Percentiles rank a stretch among this genome's conserved stretches.
Evolutionary conservation across 2,329 filamentous ascomycete species (phyloP).

Genomic region (Gnomoniopsis sp.): DNA sequence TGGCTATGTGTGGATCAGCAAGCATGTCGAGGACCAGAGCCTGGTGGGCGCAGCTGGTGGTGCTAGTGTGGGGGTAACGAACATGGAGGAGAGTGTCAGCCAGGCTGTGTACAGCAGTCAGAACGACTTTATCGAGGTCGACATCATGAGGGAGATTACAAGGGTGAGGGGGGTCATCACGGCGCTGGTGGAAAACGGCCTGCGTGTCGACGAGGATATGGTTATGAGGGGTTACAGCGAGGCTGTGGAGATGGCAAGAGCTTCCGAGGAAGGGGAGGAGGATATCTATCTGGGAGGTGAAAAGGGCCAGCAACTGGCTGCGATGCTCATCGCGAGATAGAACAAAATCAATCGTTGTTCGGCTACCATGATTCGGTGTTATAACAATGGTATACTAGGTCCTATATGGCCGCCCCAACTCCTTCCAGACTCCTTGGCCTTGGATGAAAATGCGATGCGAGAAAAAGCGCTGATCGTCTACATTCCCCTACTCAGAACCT

Average conservation of each 20-base stretch:
- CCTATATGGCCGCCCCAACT: background rate
- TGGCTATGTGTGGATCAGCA: constrained; percentile 93
- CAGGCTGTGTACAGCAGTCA: constrained; percentile 90
- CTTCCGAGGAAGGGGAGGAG: constrained; percentile 52
- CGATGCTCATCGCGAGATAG: constrained; percentile 31
- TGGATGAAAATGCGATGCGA: background rate
- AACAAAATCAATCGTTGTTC: background rate
- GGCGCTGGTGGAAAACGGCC: constrained; percentile 75
- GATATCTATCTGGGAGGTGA: constrained; percentile 60
- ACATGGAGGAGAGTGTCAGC: constrained; percentile 83
- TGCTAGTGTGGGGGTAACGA: constrained; percentile 67
- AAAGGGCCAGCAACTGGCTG: constrained; percentile 47
- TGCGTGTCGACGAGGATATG: constrained; percentile 86
- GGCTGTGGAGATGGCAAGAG: constrained; percentile 69
- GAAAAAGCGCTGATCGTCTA: background rate
- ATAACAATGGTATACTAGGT: background rate
- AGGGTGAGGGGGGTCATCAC: constrained; percentile 77
- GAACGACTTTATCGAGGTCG: constrained; percentile 77
- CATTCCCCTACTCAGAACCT: constrained; percentile 10
- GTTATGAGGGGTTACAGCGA: constrained; percentile 80
- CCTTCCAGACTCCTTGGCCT: background rate
- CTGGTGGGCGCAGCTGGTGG: constrained; percentile 41
- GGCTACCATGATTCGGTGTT: background rate
- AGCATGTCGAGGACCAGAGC: constrained; percentile 66
- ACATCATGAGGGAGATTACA: constrained; percentile 84